Evolutionary conservation across 1,284 basidiomycete species (phyloP).

Genomic region (Apiotrichum sp.): DNA sequence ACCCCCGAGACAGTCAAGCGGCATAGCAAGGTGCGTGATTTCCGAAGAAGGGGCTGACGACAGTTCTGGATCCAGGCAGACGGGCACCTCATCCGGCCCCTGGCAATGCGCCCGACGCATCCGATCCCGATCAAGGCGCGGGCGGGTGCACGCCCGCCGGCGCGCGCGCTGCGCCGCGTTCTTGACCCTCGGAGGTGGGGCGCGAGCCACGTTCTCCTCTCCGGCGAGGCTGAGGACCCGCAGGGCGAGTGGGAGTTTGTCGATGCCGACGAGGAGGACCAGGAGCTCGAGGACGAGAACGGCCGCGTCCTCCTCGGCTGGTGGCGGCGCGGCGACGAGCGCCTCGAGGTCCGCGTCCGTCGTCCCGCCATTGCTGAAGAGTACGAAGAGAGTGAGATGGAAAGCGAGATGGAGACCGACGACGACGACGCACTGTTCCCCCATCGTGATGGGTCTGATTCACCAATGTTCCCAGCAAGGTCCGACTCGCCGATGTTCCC

Average conservation of each 20-base stretch:
- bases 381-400: neutral
- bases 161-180: slow-evolving; percentile 28
- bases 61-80: slow-evolving; percentile 37
- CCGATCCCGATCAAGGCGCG: slow-evolving; percentile 16
- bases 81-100: slow-evolving; percentile 32
- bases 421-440: neutral
- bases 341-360: slow-evolving; percentile 4
- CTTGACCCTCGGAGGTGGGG: slow-evolving; percentile 29
- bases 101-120: slow-evolving; percentile 36
- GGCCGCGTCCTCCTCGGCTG: slow-evolving; percentile 10
- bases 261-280: slow-evolving; percentile 8
- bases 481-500: slow-evolving; percentile 1
- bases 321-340: slow-evolving; percentile 9
- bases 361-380: neutral
- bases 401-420: neutral
- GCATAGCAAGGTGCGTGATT: neutral
- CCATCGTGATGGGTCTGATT: neutral
- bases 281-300: slow-evolving; percentile 3
- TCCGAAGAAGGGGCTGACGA: neutral
- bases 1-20: slow-evolving; percentile 9
- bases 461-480: slow-evolving; percentile 3
- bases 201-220: slow-evolving; percentile 14
- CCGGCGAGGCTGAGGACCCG: neutral
- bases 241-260: slow-evolving; percentile 10
- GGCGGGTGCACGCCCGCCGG: neutral